These are phyloP conservation scores for Flaveria brownii DNA, from an alignment of 129 eudicot genomes.

Conservation along the genomic window DNA sequence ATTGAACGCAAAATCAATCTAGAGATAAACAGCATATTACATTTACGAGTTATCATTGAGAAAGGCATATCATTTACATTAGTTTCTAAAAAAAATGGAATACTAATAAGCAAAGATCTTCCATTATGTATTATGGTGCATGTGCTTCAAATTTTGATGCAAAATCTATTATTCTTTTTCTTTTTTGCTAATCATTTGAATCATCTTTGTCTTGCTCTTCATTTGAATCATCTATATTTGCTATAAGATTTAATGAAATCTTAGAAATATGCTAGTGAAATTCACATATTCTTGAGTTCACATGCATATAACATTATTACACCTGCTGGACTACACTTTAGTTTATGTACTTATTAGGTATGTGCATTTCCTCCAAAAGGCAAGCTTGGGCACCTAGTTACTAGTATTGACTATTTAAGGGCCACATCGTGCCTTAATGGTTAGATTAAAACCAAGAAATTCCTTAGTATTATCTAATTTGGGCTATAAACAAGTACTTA, in stretches of 20 bases:
- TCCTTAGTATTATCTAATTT: background rate
- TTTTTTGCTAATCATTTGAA: background rate
- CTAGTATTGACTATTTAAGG: background rate
- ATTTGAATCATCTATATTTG: background rate
- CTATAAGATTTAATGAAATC: background rate
- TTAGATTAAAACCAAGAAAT: background rate
- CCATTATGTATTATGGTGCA: slow-evolving; percentile 1
- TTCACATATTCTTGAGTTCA: background rate
- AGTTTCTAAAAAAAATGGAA: slow-evolving; percentile 9
- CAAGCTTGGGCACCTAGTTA: background rate
- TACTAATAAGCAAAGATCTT: slow-evolving; percentile 9
- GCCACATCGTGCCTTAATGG: background rate
- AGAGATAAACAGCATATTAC: background rate
- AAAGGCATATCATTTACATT: background rate
- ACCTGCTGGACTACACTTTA: background rate
- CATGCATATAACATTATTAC: background rate
- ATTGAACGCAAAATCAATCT: slow-evolving; percentile 64
- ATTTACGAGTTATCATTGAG: background rate
- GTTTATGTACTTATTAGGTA: background rate
- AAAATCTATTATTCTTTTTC: background rate
- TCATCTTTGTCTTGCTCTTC: background rate
- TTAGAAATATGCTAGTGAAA: background rate
- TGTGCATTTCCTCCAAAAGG: background rate
- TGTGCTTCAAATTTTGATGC: background rate
- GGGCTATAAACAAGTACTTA: background rate